These are phyloP conservation scores for Berkeleyomyces rouxiae DNA, from an alignment of 2,329 filamentous ascomycete species.

Conservation along the genomic window DNA sequence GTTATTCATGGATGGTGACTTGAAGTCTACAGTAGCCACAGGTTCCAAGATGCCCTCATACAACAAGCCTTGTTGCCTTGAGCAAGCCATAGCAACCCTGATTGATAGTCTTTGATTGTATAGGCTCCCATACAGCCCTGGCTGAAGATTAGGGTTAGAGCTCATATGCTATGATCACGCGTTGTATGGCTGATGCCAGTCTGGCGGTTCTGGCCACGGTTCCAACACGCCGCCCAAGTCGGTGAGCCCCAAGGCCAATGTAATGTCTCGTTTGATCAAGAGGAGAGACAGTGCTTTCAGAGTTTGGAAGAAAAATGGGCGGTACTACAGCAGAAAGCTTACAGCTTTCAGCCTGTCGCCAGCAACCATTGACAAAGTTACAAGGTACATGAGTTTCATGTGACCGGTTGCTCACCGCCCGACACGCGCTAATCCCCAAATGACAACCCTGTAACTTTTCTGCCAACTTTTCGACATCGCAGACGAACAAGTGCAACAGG, in stretches of 20 bases:
- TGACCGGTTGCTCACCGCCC: not conserved
- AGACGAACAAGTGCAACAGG: not conserved
- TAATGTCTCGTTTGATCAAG: too few species aligned
- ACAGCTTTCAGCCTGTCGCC: not conserved
- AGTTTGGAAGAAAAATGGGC: too few species aligned
- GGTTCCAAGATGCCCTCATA: not conserved
- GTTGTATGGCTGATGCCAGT: too few species aligned
- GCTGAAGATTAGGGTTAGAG: not conserved
- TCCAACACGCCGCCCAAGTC: too few species aligned
- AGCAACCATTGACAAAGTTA: not conserved
- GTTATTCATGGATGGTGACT: not conserved
- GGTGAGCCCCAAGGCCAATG: too few species aligned
- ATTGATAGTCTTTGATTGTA: not conserved
- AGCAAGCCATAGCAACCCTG: not conserved
- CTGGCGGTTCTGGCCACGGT: too few species aligned
- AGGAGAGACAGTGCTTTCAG: too few species aligned
- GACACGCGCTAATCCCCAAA: not conserved
- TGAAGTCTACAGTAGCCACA: too few species aligned
- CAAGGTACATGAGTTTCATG: not conserved
- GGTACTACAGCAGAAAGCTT: too few species aligned
- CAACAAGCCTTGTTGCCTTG: not conserved
- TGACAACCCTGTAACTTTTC: not conserved
- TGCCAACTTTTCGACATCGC: not conserved
- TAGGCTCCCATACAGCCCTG: not conserved
- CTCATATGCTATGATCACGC: too few species aligned